Conservation (phyloP, 345 rosid genomes). For the Eucalyptus curtisii region DNA sequence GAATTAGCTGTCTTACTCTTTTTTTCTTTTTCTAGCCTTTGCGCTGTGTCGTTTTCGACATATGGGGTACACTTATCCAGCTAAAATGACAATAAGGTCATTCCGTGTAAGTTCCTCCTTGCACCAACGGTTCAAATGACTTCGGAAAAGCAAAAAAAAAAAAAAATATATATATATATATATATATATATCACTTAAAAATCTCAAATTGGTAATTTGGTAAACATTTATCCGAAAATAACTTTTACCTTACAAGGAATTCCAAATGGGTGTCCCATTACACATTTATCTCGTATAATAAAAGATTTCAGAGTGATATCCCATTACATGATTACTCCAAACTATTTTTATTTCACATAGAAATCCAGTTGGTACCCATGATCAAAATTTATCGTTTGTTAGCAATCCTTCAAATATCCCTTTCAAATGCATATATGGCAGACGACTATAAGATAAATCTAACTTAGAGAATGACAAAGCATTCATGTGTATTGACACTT, state of each 20-base stretch:
- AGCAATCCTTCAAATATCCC: neutral
- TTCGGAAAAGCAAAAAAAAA: neutral
- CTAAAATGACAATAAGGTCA: neutral
- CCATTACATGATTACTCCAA: neutral
- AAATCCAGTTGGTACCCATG: neutral
- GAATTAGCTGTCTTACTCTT: neutral
- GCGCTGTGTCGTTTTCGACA: neutral
- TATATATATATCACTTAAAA: neutral
- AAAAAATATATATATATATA: too few species aligned
- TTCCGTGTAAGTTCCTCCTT: neutral
- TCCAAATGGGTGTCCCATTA: neutral
- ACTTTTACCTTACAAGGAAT: neutral
- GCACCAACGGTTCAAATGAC: neutral
- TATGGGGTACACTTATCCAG: neutral
- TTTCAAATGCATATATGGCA: neutral
- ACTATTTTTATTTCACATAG: neutral
- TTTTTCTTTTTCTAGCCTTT: neutral
- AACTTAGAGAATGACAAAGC: neutral
- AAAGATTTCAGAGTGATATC: neutral
- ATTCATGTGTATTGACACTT: neutral
- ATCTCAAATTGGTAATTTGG: neutral
- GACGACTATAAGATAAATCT: rapidly evolving
- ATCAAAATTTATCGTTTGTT: neutral
- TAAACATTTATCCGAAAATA: neutral
- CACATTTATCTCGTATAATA: neutral